A percentile compares a stretch with the other conserved stretches of the same genome.
phyloP scores from a whole-genome alignment of 164 flowering plant species.

The Malania oleifera region DNA sequence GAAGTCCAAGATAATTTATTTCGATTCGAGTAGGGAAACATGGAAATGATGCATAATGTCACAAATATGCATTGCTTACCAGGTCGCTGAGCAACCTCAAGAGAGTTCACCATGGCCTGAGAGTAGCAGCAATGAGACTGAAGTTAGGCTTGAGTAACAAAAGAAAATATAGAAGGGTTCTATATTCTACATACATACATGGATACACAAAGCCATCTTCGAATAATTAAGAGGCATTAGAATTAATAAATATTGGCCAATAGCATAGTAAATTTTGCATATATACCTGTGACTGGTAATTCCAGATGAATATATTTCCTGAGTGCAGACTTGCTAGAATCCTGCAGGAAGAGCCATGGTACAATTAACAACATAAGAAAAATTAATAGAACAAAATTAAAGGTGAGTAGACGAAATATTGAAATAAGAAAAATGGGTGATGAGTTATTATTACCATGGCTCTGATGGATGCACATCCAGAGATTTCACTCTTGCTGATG shows the following conservation, averaged over 20 bases:
- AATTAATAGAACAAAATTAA: no score
- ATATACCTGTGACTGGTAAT: neutral
- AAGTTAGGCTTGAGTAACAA: no score
- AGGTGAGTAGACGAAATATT: no score
- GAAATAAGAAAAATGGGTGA: no score
- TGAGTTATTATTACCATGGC: constrained; percentile 1
- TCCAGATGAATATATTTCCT: neutral
- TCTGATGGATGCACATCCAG: neutral
- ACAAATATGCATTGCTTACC: constrained; percentile 32
- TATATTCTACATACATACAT: no score
- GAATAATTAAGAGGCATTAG: no score
- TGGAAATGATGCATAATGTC: neutral
- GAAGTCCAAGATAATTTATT: neutral
- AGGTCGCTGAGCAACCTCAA: constrained; percentile 93
- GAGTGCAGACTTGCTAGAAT: neutral
- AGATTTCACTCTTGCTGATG: constrained; percentile 2
- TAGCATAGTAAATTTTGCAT: no score
- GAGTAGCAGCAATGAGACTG: neutral
- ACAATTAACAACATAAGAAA: no score
- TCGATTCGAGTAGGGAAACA: neutral
- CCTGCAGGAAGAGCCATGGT: neutral
- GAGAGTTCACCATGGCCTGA: constrained; percentile 42
- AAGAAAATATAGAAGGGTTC: no score
- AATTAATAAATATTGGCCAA: no score
- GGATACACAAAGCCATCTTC: no score